Conservation (phyloP, 306 rosid genomes). For the Pyrus bretschneideri region DNA sequence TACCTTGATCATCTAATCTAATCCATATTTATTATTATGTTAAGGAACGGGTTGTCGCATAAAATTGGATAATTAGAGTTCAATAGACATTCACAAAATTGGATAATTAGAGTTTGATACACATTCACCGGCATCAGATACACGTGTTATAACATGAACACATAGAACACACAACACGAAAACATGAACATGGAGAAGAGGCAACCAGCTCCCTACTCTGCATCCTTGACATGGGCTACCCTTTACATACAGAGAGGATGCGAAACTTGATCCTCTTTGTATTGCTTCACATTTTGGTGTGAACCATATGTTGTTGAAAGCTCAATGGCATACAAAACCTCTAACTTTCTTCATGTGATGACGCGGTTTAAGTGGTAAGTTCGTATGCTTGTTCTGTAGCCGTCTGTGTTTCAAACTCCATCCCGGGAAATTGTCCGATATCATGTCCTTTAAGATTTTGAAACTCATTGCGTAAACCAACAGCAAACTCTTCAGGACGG, state of each 20-base stretch:
- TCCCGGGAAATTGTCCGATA: constrained; percentile 74
- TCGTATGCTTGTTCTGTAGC: constrained; percentile 25
- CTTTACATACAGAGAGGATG: not conserved
- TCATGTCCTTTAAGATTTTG: constrained; percentile 60
- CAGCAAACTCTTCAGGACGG: constrained; percentile 45
- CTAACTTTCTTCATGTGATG: not conserved
- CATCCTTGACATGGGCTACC: not conserved
- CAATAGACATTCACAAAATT: not conserved
- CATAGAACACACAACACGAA: too few relatives aligned
- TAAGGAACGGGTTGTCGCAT: too few relatives aligned
- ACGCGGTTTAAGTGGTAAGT: constrained; percentile 23
- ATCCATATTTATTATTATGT: too few relatives aligned
- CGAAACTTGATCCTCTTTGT: not conserved
- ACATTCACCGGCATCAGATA: not conserved
- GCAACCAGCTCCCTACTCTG: not conserved
- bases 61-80: not conserved
- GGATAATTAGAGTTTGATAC: not conserved
- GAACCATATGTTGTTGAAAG: not conserved
- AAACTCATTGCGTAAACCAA: constrained; percentile 64
- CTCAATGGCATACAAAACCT: not conserved
- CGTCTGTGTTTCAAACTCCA: constrained; percentile 27
- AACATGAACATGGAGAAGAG: not conserved
- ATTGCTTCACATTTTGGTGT: not conserved
- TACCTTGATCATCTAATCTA: too few relatives aligned
- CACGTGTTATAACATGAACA: not conserved